Base-by-base conservation (phyloP, 2,329 filamentous ascomycete species). In the Thielaviopsis populi region DNA sequence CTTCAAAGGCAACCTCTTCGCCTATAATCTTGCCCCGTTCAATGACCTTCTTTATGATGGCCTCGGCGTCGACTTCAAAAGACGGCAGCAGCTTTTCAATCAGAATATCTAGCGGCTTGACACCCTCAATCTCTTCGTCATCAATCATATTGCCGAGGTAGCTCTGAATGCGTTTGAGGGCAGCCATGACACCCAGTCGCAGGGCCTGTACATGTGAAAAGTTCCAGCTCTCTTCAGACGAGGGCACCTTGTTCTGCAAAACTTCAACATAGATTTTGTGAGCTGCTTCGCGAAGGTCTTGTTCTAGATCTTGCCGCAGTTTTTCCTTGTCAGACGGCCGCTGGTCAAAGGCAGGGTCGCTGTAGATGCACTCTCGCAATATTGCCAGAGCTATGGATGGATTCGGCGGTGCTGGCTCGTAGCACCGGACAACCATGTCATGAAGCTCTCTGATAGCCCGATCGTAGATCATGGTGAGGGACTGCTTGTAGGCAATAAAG, bases 181-280 rank as follows among this genome's bases (percentile, higher is more conserved):
- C 79, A 68, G 89, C 91, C 59, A 90, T 86, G 4, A 97, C 89
- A 0, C 85, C 84, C 71, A 94, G 89, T 17, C 91, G 91, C 27
- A 99, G 82, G 70, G 91, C 84, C 66, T 96, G 90, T 64, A 97
- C 87, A 73, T 97, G 89, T 67, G 83, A 87, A 72, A 95, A 92
- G 69, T 96, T 84, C 91, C 94, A 96, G 60, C 89, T 81, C 68
- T 91, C 84, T 69, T 89, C 86, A 63, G 86, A 83, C 41, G 87
- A 81, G 1, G 91, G 91, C 1, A 99, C 85, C 70, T 91, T 83
- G 67, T 86, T 84, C 65, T 91, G 83, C 59, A 97, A 82, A 68
- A 91, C 85, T 33, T 82, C 83, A 63, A 87, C 83, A 71, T 99
- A 97, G 4, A 87, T 85, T 63, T 86, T 82, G 15, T 66, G 22